Evolutionary conservation across 164 flowering plant genomes (phyloP), one percentile per base, ranked within the genome.

Genomic region (Stephania japonica): DNA sequence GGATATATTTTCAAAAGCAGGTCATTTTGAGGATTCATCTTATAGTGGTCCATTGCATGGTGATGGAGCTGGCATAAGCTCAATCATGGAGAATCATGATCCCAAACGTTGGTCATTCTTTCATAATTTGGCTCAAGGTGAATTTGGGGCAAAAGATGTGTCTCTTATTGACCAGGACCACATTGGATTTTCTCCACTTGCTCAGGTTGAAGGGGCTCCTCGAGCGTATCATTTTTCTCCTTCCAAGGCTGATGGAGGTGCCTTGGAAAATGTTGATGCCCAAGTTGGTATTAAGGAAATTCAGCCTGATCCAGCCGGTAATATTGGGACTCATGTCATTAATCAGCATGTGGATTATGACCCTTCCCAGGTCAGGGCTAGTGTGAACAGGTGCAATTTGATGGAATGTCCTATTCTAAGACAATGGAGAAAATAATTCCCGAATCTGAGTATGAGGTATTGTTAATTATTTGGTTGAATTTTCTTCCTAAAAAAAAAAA

Each of bases 71-170:
- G 98, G 95, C 8, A 75, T 93, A 81, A 96, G 97, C 76, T 76
- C 91, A 81, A 91, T 91, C 70, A 83, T 96, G 85, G 91, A 86
- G 68, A 93, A 92, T 76, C 97, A 86, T 78, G 98, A 96, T 14
- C 98, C 95, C 49, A 83, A 91, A 76, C 88, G 72, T 72, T 93
- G 99, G 98, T 96, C 99, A 42, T 93, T 86, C 77, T 91, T 96
- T 78, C 97, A 89, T 69, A 89, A 90, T 63, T 82, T 96, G 80
- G 99, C 90, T 41, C 88, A 83, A 73, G 87, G 81, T 75, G 87
- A 83, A 42, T 85, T 82, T 80, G 75, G 47, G 47, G 75, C 83
- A 72, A 89, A 82, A 42, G 94, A 90, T 83, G 86, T 86, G 78
- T 94, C 99, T 70, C 88, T 90, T 65, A 87, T 91, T 78, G 98